phyloP scores from a whole-genome alignment of 106 monocot species.

The Allium cepa region DNA sequence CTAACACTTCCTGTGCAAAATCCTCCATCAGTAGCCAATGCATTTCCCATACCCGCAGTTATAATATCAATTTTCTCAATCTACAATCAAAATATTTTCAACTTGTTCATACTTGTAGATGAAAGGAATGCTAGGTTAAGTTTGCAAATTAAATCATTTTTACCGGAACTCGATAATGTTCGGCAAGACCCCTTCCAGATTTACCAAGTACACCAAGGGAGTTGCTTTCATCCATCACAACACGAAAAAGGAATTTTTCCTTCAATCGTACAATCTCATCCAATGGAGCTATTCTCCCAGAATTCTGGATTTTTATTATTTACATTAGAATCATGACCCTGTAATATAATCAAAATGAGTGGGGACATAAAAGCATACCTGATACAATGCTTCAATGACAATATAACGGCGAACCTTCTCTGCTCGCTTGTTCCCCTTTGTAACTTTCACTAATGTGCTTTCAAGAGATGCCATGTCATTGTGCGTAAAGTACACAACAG shows the following conservation, averaged over 20 bases:
- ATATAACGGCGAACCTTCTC: constrained; percentile 82
- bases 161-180: constrained; percentile 39
- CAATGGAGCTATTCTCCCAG: constrained; percentile 92
- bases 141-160: too few species aligned
- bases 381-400: constrained; percentile 87
- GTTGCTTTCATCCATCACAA: constrained; percentile 41
- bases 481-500: constrained; percentile 93
- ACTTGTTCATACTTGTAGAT: too few species aligned
- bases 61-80: constrained; percentile 97
- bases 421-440: constrained; percentile 48
- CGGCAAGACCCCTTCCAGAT: constrained; percentile 85
- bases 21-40: constrained; percentile 94
- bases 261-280: constrained; percentile 81
- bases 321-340: background rate
- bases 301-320: constrained; percentile 51
- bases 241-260: constrained; percentile 82
- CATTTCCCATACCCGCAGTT: constrained; percentile 92
- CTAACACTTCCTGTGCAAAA: constrained; percentile 92
- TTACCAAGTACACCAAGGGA: constrained; percentile 81
- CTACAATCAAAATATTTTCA: constrained; percentile 20
- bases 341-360: too few species aligned
- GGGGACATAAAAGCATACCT: constrained; percentile 31
- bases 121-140: too few species aligned
- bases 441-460: constrained; percentile 69
- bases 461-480: constrained; percentile 91